Evolutionary conservation across 2,329 filamentous ascomycete genomes (phyloP).

Genomic region (Stagonosporopsis vannaccii): DNA sequence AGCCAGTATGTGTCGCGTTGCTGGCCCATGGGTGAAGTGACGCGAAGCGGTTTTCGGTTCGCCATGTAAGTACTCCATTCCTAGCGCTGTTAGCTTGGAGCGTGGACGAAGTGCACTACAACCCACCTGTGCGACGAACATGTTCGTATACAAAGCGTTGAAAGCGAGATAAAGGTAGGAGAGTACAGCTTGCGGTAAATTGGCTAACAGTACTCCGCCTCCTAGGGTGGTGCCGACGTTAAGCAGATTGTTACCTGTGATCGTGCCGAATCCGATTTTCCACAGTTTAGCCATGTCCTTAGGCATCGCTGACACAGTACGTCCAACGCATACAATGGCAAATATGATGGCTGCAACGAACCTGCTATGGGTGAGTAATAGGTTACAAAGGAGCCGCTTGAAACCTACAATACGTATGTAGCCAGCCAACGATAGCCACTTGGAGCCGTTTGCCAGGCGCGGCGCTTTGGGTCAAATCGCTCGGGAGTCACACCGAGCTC

Average conservation of each 20-base stretch:
- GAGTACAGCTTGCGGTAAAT: constrained; percentile 56
- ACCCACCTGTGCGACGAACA: constrained; percentile 49
- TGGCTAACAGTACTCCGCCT: constrained; percentile 50
- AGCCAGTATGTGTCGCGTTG: constrained; percentile 55
- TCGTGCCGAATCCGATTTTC: constrained; percentile 20
- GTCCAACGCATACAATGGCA: constrained; percentile 3
- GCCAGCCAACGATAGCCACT: constrained; percentile 3
- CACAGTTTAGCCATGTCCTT: constrained; percentile 9
- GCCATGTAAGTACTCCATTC: constrained; percentile 57
- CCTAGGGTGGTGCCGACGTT: constrained; percentile 4
- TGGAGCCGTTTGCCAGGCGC: constrained; percentile 1
- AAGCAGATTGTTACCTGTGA: constrained; percentile 22
- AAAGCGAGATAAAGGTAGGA: constrained; percentile 57
- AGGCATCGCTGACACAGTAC: constrained; percentile 13
- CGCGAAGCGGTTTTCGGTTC: constrained; percentile 46
- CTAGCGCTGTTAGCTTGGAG: constrained; percentile 7
- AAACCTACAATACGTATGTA: not conserved
- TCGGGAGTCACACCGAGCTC: constrained; percentile 6
- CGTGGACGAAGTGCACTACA: not conserved
- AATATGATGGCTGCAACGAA: not conserved
- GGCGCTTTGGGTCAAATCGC: not conserved
- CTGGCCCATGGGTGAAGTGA: constrained; percentile 44
- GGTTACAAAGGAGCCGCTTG: not conserved
- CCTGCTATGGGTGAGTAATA: not conserved
- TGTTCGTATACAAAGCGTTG: constrained; percentile 57